Percentiles rank a stretch among this genome's conserved stretches.
phyloP scores from a whole-genome alignment of 768 basidiomycete species.

The Podaxis pistillaris region DNA sequence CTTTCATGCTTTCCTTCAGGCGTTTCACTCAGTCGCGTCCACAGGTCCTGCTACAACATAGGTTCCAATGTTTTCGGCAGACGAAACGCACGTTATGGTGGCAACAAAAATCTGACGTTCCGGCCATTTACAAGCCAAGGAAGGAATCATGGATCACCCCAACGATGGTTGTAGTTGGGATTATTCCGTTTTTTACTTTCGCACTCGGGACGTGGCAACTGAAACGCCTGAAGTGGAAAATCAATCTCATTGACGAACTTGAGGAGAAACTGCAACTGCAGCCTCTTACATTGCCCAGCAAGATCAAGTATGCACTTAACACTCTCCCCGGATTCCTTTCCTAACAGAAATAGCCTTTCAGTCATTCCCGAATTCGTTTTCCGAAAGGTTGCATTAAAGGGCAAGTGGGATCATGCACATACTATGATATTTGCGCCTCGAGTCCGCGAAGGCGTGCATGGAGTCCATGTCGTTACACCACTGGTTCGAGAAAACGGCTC shows the following conservation, averaged over 20 bases:
- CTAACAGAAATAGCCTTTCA: constrained; percentile 41
- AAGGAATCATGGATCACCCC: constrained; percentile 65
- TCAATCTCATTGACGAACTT: constrained; percentile 88
- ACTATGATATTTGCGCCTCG: constrained; percentile 83
- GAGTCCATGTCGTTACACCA: constrained; percentile 87
- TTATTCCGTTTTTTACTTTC: constrained; percentile 89
- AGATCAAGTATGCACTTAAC: constrained; percentile 71
- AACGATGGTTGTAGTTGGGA: constrained; percentile 71
- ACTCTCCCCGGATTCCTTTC: not conserved
- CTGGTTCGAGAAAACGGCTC: constrained; percentile 76
- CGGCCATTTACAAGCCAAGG: constrained; percentile 54
- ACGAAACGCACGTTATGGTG: constrained; percentile 16
- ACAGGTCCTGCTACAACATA: constrained; percentile 5
- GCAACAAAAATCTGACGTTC: constrained; percentile 29
- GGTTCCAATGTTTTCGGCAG: constrained; percentile 9
- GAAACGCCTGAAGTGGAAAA: constrained; percentile 91
- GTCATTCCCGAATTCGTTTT: constrained; percentile 87
- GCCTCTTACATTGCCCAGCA: constrained; percentile 75
- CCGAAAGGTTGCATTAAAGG: constrained; percentile 78
- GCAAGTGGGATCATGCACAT: constrained; percentile 76
- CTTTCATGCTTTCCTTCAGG: constrained; percentile 6
- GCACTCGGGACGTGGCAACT: constrained; percentile 93
- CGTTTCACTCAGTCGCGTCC: not conserved
- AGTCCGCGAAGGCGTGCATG: constrained; percentile 85
- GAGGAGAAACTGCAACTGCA: constrained; percentile 83